Percentiles rank a stretch among this genome's conserved stretches.
Conservation (phyloP, 306 rosid species). For the Vicia faba region DNA sequence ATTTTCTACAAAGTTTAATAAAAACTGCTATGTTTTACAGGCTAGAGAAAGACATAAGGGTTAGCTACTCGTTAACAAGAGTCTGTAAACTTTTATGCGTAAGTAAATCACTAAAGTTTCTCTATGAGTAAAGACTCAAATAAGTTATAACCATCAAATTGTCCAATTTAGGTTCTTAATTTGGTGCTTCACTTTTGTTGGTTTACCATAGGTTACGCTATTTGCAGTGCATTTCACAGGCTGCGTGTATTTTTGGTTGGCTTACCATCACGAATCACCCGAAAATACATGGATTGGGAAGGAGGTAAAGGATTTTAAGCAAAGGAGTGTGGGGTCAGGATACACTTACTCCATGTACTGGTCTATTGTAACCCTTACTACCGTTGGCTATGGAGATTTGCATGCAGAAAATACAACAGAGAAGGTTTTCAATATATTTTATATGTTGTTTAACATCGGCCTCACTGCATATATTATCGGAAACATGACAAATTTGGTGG, state of each 20-base stretch:
- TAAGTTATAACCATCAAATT: conserved; percentile 7
- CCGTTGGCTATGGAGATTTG: conserved; percentile 92
- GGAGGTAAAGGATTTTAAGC: conserved; percentile 48
- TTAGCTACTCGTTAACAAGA: conserved; percentile 73
- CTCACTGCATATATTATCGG: conserved; percentile 84
- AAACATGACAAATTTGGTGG: conserved; percentile 86
- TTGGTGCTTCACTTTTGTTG: conserved; percentile 29
- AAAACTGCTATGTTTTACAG: conserved; percentile 46
- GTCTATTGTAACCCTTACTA: conserved; percentile 79
- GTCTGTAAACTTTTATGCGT: conserved; percentile 70
- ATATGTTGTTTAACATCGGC: conserved; percentile 90
- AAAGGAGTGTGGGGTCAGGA: conserved; percentile 55
- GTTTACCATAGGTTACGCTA: conserved; percentile 64
- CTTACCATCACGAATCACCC: conserved; percentile 49
- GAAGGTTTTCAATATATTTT: conserved; percentile 66
- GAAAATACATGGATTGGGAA: conserved; percentile 75
- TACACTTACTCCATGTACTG: conserved; percentile 81
- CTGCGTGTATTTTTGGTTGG: conserved; percentile 85
- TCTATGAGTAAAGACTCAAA: neutral
- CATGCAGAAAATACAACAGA: conserved; percentile 75
- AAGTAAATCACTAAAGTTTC: conserved; percentile 42
- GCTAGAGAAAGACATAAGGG: conserved; percentile 84
- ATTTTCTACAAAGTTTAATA: neutral
- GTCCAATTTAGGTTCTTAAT: conserved; percentile 7
- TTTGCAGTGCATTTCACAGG: conserved; percentile 85